Percentiles rank a stretch among this genome's conserved stretches.
Conservation (phyloP, 1,284 basidiomycete species). For the Trametes versicolor region DNA sequence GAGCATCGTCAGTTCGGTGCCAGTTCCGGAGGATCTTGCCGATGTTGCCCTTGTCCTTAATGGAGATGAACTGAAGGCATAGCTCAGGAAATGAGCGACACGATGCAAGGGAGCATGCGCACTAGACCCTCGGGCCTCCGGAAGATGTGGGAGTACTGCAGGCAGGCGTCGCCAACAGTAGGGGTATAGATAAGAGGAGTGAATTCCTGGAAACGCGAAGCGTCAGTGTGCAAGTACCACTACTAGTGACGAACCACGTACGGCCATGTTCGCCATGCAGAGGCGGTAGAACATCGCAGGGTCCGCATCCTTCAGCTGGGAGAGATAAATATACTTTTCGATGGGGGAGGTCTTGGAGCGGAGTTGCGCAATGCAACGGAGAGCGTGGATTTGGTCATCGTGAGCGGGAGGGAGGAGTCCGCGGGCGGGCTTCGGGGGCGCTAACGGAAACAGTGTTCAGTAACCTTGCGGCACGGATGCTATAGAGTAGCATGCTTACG, state of each 20-base stretch:
- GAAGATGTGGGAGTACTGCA: constrained; percentile 87
- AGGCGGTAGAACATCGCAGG: constrained; percentile 80
- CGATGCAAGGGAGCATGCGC: constrained; percentile 40
- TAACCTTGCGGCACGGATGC: constrained; percentile 16
- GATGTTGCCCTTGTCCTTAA: constrained; percentile 87
- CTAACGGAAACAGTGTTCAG: constrained; percentile 51
- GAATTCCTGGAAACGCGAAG: constrained; percentile 57
- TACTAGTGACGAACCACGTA: constrained; percentile 35
- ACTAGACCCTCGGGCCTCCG: constrained; percentile 83
- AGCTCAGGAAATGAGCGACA: constrained; percentile 29
- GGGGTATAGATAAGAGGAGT: constrained; percentile 94
- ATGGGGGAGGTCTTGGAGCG: constrained; percentile 77
- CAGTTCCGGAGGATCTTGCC: constrained; percentile 78
- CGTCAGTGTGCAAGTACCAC: neutral
- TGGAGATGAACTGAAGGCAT: constrained; percentile 76
- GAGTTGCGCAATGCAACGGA: constrained; percentile 74
- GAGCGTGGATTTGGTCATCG: constrained; percentile 61
- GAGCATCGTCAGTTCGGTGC: constrained; percentile 77
- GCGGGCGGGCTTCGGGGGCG: constrained; percentile 49
- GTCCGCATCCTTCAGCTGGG: constrained; percentile 77
- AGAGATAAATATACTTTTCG: constrained; percentile 87
- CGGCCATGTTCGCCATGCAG: constrained; percentile 72
- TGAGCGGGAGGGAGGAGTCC: constrained; percentile 75
- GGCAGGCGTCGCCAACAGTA: constrained; percentile 90
- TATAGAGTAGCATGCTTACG: constrained; percentile 51